Evolutionary conservation across 2,329 filamentous ascomycete species (phyloP).

Genomic region (Epichloe bromicola): DNA sequence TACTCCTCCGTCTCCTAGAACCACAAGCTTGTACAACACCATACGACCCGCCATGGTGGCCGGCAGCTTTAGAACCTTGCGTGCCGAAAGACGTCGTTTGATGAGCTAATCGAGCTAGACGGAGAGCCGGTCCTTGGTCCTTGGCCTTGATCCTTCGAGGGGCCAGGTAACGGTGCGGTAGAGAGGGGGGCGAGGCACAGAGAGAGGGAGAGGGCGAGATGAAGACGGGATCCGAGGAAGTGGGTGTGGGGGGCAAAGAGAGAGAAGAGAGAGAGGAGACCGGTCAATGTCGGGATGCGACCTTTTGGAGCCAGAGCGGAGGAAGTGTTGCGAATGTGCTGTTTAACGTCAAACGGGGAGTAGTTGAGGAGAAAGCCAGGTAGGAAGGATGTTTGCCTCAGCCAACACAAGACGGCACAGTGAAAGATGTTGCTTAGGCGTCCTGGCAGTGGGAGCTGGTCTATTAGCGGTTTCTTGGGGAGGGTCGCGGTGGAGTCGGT

Average conservation of each 20-base stretch:
- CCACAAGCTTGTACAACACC: slow-evolving; percentile 93
- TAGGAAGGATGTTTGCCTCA: slow-evolving; percentile 6
- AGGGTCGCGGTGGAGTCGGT: slow-evolving; percentile 4
- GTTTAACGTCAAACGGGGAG: slow-evolving; percentile 4
- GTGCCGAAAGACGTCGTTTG: neutral
- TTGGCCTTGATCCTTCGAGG: neutral
- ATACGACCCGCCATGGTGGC: slow-evolving; percentile 73
- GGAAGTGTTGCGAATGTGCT: slow-evolving; percentile 1
- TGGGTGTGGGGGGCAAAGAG: neutral
- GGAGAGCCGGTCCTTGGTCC: neutral
- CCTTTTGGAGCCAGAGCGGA: neutral
- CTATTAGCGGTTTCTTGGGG: neutral
- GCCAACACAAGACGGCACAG: slow-evolving; percentile 1
- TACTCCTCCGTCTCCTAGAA: slow-evolving; percentile 85
- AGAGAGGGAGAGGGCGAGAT: neutral
- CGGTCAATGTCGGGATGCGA: slow-evolving; percentile 1
- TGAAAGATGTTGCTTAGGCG: slow-evolving; percentile 4
- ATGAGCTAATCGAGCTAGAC: neutral
- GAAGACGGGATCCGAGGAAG: neutral
- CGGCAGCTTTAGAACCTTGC: slow-evolving; percentile 1
- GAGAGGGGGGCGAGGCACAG: neutral
- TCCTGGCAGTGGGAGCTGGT: slow-evolving; percentile 1
- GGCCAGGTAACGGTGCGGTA: neutral
- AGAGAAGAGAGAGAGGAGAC: neutral
- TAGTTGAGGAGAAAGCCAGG: slow-evolving; percentile 1